phyloP scores from a whole-genome alignment of 768 basidiomycete genomes.

The Leccinum rimulosum region DNA sequence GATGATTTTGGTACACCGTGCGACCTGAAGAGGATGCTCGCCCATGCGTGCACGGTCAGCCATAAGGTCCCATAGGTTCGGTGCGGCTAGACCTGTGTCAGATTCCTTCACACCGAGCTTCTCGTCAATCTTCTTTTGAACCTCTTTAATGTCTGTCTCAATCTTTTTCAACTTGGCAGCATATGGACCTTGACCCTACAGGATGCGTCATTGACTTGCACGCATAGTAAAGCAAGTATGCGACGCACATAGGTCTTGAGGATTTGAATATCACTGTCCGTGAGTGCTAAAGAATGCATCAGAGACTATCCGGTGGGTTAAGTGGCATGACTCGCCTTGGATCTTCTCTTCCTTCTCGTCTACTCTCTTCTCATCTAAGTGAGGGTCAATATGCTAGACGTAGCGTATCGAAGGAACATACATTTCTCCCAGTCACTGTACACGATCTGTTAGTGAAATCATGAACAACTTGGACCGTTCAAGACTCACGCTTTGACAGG shows the following conservation, averaged over 20 bases:
- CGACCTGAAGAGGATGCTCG: slow-evolving; percentile 94
- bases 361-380: slow-evolving; percentile 74
- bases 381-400: slow-evolving; percentile 7
- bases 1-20: slow-evolving; percentile 98
- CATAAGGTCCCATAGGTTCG: slow-evolving; percentile 95
- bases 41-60: slow-evolving; percentile 90
- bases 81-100: slow-evolving; percentile 94
- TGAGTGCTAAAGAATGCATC: slow-evolving; percentile 60
- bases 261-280: slow-evolving; percentile 98
- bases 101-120: slow-evolving; percentile 98
- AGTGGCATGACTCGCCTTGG: slow-evolving; percentile 52
- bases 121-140: slow-evolving; percentile 97
- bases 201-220: neutral
- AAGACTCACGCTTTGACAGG: slow-evolving; percentile 88
- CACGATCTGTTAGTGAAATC: slow-evolving; percentile 10
- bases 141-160: slow-evolving; percentile 90
- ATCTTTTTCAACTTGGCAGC: slow-evolving; percentile 83
- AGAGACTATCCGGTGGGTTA: neutral
- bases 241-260: slow-evolving; percentile 90
- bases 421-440: slow-evolving; percentile 98
- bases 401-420: slow-evolving; percentile 36
- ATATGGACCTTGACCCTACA: slow-evolving; percentile 97
- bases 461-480: neutral
- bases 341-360: slow-evolving; percentile 95
- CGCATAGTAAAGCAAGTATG: neutral